Conservation (phyloP, 1,139 yeast species). For the Barnettozyma hawaiiensis region DNA sequence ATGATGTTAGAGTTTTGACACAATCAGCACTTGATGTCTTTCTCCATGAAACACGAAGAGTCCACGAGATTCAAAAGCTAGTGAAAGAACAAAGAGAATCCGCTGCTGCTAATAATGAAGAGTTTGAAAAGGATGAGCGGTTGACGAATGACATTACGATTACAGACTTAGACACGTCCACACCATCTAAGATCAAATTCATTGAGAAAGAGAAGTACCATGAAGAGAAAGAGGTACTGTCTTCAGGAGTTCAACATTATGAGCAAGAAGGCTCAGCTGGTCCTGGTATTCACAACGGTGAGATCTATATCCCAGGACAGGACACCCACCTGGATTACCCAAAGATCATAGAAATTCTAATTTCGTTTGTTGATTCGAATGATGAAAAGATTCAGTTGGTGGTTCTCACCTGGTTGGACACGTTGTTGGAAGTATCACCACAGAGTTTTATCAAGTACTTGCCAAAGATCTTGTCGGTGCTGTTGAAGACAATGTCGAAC, state of each 20-base stretch:
- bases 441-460: conserved; percentile 62
- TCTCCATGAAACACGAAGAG: conserved; percentile 72
- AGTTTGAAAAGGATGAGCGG: conserved; percentile 12
- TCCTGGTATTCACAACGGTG: conserved; percentile 36
- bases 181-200: conserved; percentile 13
- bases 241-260: not conserved
- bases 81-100: conserved; percentile 19
- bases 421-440: conserved; percentile 70
- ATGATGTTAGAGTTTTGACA: conserved; percentile 84
- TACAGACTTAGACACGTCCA: conserved; percentile 17
- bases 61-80: conserved; percentile 56
- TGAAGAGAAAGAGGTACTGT: not conserved
- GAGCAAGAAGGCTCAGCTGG: not conserved
- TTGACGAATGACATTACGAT: conserved; percentile 14
- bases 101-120: conserved; percentile 4
- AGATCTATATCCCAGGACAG: conserved; percentile 74
- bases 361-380: conserved; percentile 63
- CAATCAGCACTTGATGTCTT: conserved; percentile 70
- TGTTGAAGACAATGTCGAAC: conserved; percentile 52
- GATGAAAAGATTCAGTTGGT: conserved; percentile 78
- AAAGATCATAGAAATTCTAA: conserved; percentile 70
- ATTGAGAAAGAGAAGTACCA: not conserved
- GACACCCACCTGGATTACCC: conserved; percentile 80
- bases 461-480: conserved; percentile 51
- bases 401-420: conserved; percentile 78